These are phyloP conservation scores for Tylopilus subfusipes DNA, from an alignment of 768 basidiomycete genomes.

Conservation along the genomic window DNA sequence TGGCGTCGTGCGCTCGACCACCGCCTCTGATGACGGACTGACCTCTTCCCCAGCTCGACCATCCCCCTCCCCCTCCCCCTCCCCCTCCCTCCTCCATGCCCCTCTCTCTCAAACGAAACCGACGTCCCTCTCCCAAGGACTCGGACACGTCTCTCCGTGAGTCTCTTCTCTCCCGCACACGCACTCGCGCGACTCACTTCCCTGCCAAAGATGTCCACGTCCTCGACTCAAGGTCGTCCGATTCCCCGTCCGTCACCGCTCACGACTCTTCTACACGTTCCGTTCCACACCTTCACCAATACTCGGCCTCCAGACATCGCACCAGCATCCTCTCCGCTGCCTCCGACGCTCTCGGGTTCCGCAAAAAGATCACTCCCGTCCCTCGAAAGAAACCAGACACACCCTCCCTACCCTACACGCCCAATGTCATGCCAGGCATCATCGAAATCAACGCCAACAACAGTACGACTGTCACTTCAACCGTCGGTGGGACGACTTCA, in stretches of 20 bases:
- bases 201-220: constrained; percentile 17
- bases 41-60: constrained; percentile 14
- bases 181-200: constrained; percentile 5
- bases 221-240: constrained; percentile 10
- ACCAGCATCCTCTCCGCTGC: constrained; percentile 51
- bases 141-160: too few species aligned
- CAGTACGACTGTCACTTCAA: constrained; percentile 16
- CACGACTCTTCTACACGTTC: constrained; percentile 12
- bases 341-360: constrained; percentile 47
- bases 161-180: not conserved
- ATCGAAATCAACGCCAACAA: constrained; percentile 56
- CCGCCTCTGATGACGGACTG: not conserved
- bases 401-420: constrained; percentile 27
- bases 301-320: constrained; percentile 34
- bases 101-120: not conserved
- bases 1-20: too few species aligned
- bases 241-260: constrained; percentile 13
- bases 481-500: constrained; percentile 21
- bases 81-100: constrained; percentile 18
- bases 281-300: constrained; percentile 2
- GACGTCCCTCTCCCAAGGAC: not conserved
- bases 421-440: constrained; percentile 57
- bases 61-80: not conserved
- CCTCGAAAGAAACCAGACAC: constrained; percentile 38
- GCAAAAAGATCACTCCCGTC: constrained; percentile 39